These are phyloP conservation scores for Thuja plicata DNA, from an alignment of 83 land plant species.

Conservation along the genomic window DNA sequence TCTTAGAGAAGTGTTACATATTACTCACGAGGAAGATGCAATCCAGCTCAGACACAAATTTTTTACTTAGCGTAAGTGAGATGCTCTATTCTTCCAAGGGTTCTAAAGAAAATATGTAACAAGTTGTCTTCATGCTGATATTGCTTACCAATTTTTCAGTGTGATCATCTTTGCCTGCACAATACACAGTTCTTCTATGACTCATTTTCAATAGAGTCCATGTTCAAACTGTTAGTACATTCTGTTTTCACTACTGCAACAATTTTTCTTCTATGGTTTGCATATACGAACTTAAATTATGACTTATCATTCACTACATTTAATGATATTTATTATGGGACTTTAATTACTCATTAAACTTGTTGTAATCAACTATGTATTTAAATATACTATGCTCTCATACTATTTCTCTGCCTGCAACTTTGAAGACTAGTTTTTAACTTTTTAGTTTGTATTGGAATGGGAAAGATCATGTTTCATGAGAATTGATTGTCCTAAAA, in stretches of 20 bases:
- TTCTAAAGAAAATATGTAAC: background rate
- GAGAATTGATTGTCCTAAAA: too few species aligned
- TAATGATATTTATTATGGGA: background rate
- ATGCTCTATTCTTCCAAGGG: background rate
- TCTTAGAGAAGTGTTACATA: background rate
- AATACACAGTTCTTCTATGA: background rate
- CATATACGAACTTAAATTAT: background rate
- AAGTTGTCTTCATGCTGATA: background rate
- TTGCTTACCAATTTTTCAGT: background rate
- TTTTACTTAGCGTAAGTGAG: background rate
- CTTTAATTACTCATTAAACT: too few species aligned
- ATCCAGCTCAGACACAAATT: background rate
- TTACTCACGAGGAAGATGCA: slow-evolving; percentile 9
- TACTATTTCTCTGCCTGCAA: too few species aligned
- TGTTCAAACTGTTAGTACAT: background rate
- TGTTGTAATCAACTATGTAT: too few species aligned
- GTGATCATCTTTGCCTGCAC: background rate
- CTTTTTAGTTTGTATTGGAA: too few species aligned
- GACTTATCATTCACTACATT: background rate
- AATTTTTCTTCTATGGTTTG: background rate
- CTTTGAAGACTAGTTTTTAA: too few species aligned
- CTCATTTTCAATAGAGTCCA: background rate
- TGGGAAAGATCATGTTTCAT: too few species aligned
- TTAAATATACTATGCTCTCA: too few species aligned
- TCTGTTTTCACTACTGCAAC: background rate